A percentile compares a stretch with the other conserved stretches of the same genome.
These are phyloP conservation scores for Kalmanozyma brasiliensis DNA, from an alignment of 1,284 basidiomycete species.

Conservation along the genomic window DNA sequence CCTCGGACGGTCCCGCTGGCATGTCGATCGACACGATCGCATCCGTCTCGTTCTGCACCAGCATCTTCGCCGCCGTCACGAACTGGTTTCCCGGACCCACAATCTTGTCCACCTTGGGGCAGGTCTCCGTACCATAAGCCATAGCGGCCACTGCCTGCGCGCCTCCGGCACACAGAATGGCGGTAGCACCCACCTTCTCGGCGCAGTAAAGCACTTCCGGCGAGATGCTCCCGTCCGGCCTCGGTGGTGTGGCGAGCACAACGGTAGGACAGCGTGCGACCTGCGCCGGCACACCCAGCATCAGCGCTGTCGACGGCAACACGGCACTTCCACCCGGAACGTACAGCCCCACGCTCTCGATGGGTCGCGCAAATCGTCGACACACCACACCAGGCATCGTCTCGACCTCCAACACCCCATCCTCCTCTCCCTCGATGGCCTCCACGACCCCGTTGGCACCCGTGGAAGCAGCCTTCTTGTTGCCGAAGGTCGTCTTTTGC, in stretches of 20 bases:
- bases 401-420: constrained; percentile 79
- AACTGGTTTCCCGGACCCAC: constrained; percentile 99
- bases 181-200: constrained; percentile 57
- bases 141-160: constrained; percentile 97
- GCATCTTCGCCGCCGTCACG: constrained; percentile 99
- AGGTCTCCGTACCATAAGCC: constrained; percentile 93
- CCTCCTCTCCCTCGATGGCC: constrained; percentile 72
- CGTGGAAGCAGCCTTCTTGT: constrained; percentile 71
- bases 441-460: constrained; percentile 25
- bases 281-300: constrained; percentile 97
- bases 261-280: constrained; percentile 94
- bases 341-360: constrained; percentile 94
- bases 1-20: constrained; percentile 90
- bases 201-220: constrained; percentile 67
- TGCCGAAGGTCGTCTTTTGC: constrained; percentile 63
- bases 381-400: constrained; percentile 91
- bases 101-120: constrained; percentile 98
- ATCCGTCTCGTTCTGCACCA: constrained; percentile 98
- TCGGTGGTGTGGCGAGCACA: constrained; percentile 92
- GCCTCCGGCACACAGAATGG: constrained; percentile 76
- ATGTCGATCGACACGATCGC: constrained; percentile 97
- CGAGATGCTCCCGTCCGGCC: constrained; percentile 69
- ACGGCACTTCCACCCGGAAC: constrained; percentile 97
- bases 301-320: constrained; percentile 94
- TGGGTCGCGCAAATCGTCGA: constrained; percentile 84